These are phyloP conservation scores for Suhomyces xylopsoci DNA, from an alignment of 805 yeast species.

Conservation along the genomic window DNA sequence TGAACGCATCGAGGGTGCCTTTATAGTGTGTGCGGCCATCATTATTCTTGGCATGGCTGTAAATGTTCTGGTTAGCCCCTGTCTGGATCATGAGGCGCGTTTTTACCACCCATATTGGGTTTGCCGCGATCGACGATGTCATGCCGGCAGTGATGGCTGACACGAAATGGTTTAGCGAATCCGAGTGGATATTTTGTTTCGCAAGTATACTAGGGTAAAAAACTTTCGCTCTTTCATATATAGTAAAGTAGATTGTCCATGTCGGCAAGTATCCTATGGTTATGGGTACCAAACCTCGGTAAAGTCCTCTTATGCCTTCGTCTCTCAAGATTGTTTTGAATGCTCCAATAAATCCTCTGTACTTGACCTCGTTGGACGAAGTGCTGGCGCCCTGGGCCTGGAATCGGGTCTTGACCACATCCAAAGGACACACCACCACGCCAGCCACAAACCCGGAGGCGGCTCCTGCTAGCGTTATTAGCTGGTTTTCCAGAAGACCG, in stretches of 20 bases:
- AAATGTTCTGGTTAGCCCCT: conserved; percentile 40
- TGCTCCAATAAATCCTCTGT: conserved; percentile 62
- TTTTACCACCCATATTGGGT: conserved; percentile 97
- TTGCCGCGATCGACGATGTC: conserved; percentile 76
- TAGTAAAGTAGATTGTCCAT: conserved; percentile 93
- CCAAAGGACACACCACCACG: conserved; percentile 87
- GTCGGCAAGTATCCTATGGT: conserved; percentile 93
- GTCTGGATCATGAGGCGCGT: conserved; percentile 90
- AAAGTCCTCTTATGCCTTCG: conserved; percentile 81
- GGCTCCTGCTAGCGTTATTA: conserved; percentile 86
- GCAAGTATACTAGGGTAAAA: conserved; percentile 45
- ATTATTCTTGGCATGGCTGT: conserved; percentile 4
- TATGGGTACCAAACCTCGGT: conserved; percentile 90
- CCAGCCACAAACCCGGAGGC: conserved; percentile 92
- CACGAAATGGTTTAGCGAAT: conserved; percentile 40
- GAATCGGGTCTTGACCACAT: conserved; percentile 89
- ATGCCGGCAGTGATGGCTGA: conserved; percentile 88
- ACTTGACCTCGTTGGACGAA: conserved; percentile 27
- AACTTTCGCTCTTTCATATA: conserved; percentile 75
- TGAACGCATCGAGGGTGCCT: conserved; percentile 82
- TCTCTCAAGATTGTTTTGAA: conserved; percentile 62
- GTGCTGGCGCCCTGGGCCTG: conserved; percentile 78
- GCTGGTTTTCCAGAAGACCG: conserved; percentile 28
- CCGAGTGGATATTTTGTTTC: conserved; percentile 19
- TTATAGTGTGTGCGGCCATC: conserved; percentile 46